Evolutionary conservation across 1,284 basidiomycete genomes (phyloP).

Genomic region (Athelia sp.): DNA sequence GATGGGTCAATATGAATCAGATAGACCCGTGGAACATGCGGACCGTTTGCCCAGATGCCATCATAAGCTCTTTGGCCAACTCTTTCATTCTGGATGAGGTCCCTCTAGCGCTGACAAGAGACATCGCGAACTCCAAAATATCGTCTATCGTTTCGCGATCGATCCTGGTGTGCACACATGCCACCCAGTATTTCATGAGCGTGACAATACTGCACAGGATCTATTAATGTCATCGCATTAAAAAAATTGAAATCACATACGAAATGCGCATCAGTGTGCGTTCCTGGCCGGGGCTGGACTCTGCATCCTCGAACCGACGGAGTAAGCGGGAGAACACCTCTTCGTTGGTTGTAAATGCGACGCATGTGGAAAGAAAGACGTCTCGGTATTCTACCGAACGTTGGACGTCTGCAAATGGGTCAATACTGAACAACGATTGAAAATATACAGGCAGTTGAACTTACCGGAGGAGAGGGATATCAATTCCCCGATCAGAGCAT

Average conservation of each 20-base stretch:
- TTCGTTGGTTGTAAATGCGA: slow-evolving; percentile 34
- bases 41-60: slow-evolving; percentile 20
- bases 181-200: slow-evolving; percentile 33
- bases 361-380: slow-evolving; percentile 32
- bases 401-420: slow-evolving; percentile 18
- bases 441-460: slow-evolving; percentile 5
- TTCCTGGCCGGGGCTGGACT: slow-evolving; percentile 13
- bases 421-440: slow-evolving; percentile 2
- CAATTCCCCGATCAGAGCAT: slow-evolving; percentile 33
- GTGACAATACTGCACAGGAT: slow-evolving; percentile 25
- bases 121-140: slow-evolving; percentile 29
- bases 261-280: slow-evolving; percentile 27
- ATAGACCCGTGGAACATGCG: neutral
- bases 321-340: slow-evolving; percentile 29
- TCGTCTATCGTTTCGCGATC: slow-evolving; percentile 25
- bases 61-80: slow-evolving; percentile 25
- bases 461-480: slow-evolving; percentile 26
- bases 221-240: neutral
- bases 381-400: slow-evolving; percentile 31
- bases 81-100: slow-evolving; percentile 20
- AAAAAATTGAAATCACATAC: slow-evolving; percentile 17
- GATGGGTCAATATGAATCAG: neutral
- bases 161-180: slow-evolving; percentile 22
- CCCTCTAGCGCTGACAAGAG: slow-evolving; percentile 19
- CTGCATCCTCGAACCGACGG: slow-evolving; percentile 30